phyloP scores from a whole-genome alignment of 176 grass and related monocot genomes.

The Eragrostis nindensis region DNA sequence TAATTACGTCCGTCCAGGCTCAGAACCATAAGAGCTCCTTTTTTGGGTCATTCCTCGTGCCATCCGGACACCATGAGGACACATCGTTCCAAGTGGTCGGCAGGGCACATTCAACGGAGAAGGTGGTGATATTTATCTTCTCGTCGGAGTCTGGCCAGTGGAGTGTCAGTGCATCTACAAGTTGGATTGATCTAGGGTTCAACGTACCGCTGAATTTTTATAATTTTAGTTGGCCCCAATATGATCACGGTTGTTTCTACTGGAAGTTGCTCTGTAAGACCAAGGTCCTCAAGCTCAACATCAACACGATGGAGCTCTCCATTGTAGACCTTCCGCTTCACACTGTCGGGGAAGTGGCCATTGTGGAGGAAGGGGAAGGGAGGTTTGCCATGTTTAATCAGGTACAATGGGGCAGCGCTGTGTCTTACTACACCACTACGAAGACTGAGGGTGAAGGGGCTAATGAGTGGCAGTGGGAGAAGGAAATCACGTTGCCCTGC shows the following conservation, averaged over 20 bases:
- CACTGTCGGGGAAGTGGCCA: not conserved
- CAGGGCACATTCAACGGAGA: not conserved
- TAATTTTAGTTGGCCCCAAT: not conserved
- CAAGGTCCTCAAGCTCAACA: not conserved
- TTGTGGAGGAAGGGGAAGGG: not conserved
- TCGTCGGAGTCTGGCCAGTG: not conserved
- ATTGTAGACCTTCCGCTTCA: not conserved
- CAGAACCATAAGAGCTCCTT: too few relatives aligned
- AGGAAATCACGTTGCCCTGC: not conserved
- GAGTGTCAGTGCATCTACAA: not conserved
- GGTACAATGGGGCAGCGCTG: too few relatives aligned
- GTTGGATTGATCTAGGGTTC: not conserved
- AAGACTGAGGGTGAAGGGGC: not conserved
- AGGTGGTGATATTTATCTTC: not conserved
- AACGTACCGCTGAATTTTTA: not conserved
- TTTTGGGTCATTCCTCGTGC: not conserved
- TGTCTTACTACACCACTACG: not conserved
- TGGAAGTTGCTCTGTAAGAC: not conserved
- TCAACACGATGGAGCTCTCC: not conserved
- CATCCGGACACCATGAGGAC: not conserved
- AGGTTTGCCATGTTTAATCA: not conserved
- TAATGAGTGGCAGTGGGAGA: not conserved
- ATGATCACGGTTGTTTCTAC: not conserved
- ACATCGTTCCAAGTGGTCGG: conserved; percentile 9
- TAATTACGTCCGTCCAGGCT: not conserved